Evolutionary conservation across 2,329 filamentous ascomycete genomes (phyloP).

Genomic region (Hyphodiscus sp.): DNA sequence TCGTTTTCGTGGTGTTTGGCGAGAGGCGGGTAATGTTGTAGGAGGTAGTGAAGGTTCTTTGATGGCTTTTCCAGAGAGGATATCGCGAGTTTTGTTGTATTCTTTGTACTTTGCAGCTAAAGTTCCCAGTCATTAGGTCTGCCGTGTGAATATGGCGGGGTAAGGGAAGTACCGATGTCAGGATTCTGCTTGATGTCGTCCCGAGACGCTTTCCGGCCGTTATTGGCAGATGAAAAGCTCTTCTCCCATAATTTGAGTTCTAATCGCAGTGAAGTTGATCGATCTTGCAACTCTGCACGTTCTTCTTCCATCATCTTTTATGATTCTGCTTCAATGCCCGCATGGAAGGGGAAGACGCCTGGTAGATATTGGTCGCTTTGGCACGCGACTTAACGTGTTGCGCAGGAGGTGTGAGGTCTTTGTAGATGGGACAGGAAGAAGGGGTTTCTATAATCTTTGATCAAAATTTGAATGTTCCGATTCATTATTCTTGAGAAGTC

Average conservation of each 20-base stretch:
- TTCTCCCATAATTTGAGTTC: conserved; percentile 72
- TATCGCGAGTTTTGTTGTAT: conserved; percentile 60
- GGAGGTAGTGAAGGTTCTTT: conserved; percentile 8
- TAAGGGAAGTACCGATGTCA: conserved; percentile 53
- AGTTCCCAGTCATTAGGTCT: conserved; percentile 2
- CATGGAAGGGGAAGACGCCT: background rate
- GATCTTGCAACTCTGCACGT: conserved; percentile 17
- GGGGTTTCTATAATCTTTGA: background rate
- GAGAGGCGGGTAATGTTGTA: conserved; percentile 9
- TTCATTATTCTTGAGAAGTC: background rate
- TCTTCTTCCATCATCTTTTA: conserved; percentile 22
- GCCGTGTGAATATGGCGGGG: background rate
- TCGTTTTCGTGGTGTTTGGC: conserved; percentile 32
- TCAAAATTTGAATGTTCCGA: background rate
- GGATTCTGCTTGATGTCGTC: conserved; percentile 71
- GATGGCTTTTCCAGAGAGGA: conserved; percentile 47
- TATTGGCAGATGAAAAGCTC: conserved; percentile 54
- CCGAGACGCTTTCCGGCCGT: conserved; percentile 61
- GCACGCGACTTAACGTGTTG: background rate
- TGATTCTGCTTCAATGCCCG: background rate
- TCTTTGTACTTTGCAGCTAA: conserved; percentile 60
- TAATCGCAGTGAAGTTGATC: conserved; percentile 49
- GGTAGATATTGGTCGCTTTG: background rate
- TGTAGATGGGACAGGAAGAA: background rate
- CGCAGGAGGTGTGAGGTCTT: background rate